Evolutionary conservation across 352 stramenopile genomes (phyloP), one percentile per base, ranked within the genome.

Genomic region (Pythium pyrilobum): DNA sequence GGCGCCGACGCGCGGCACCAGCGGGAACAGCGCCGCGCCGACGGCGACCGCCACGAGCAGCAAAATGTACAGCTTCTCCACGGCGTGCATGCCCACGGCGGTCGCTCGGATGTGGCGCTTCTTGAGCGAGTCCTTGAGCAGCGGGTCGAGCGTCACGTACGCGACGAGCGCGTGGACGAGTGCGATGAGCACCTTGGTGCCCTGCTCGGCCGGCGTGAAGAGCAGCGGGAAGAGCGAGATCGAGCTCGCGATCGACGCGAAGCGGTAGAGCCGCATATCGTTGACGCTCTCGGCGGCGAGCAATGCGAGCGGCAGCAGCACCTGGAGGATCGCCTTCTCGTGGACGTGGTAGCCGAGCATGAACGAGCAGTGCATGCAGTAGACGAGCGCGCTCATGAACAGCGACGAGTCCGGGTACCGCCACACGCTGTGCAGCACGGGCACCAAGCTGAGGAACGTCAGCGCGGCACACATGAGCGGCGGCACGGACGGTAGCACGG

Each of bases 321-420:
- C 83, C 42, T 92, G 81, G 8, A 99, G 74, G 42, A 99, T 97
- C 9, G 96, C 96, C 71, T 99, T 99, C 80, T 99, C 97, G 63
- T 99, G 97, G n/a, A 99, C 96, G 73, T 99, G 97, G 64, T 97
- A 99, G 20, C 95, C 96, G 21, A 98, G 63, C 68, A 99, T 87
- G 76, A 99, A 99, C 10, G 89, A 85, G 54, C 84, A 97, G 39
- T 98, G 74, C 67, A 96, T 96, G 62, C 77, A 96, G 62, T 96
- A 97, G 13, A 85, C 77, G 27, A 92, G 66, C 18, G 81, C 81
- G 24, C 66, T 85, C 43, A 87, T 90, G 55, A 92, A 94, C 6
- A 91, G 58, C 24, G 76, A 85, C 48, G 84, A 77, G 59, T 90
- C 75, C 2, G 83, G 81, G 57, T 90, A 87, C 44, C 72, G 75